Conservation (phyloP, 495 filamentous ascomycete genomes). For the Penicillium herquei region DNA sequence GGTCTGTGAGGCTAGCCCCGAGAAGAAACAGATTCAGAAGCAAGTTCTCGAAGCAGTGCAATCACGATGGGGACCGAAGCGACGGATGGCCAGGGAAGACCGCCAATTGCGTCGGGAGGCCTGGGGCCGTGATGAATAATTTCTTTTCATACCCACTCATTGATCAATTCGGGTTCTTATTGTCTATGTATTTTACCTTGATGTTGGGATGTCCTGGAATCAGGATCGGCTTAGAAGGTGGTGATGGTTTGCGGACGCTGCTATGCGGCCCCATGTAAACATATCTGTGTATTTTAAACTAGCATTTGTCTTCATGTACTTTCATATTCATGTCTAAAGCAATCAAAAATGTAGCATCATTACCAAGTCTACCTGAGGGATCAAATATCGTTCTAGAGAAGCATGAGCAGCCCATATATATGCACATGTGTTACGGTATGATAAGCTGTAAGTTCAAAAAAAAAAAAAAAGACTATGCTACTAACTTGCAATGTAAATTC, state of each 20-base stretch:
- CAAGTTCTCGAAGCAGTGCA: conserved; percentile 58
- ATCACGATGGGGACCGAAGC: conserved; percentile 70
- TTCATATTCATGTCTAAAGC: conserved; percentile 8
- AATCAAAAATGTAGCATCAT: neutral
- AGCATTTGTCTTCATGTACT: conserved; percentile 18
- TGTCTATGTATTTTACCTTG: neutral
- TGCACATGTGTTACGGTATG: no score
- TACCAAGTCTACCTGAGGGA: no score
- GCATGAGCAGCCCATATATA: no score
- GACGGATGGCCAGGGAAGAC: conserved; percentile 72
- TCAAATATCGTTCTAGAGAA: no score
- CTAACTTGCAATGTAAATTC: no score
- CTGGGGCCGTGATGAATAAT: conserved; percentile 49
- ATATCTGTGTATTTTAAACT: conserved; percentile 23
- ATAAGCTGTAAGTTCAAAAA: no score
- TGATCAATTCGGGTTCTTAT: neutral
- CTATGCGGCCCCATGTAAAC: conserved; percentile 14
- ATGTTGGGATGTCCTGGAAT: neutral
- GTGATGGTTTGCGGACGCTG: neutral
- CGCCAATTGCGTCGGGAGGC: conserved; percentile 62
- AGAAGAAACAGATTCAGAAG: conserved; percentile 53
- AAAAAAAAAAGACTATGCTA: no score
- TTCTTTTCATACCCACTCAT: neutral
- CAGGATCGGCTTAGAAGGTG: neutral
- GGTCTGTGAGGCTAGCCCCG: conserved; percentile 46